Evolutionary conservation across 305 asterid genomes (phyloP).

Genomic region (Solanum hybrid): DNA sequence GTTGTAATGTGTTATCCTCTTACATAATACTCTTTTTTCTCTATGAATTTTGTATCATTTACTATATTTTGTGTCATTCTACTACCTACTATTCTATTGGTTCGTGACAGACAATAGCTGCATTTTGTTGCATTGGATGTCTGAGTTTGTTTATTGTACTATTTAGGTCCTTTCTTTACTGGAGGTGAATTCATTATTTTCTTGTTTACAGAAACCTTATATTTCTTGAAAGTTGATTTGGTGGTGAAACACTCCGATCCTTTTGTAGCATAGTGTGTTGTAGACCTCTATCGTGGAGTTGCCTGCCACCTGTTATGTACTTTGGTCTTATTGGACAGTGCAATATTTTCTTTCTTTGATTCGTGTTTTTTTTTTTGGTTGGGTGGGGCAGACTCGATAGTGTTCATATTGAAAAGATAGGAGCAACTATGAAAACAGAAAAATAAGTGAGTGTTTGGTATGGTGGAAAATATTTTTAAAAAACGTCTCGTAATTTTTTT

Average conservation of each 20-base stretch:
- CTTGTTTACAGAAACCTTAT: neutral
- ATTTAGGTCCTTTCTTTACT: neutral
- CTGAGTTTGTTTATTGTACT: neutral
- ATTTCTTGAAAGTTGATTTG: neutral
- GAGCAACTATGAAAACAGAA: neutral
- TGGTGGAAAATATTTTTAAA: neutral
- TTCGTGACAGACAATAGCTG: neutral
- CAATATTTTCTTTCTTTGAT: neutral
- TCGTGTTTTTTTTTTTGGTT: neutral
- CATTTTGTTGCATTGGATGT: neutral
- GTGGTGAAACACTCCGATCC: neutral
- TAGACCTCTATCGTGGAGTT: neutral
- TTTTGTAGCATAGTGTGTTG: neutral
- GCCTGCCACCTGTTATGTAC: neutral
- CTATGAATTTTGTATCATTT: conserved; percentile 2
- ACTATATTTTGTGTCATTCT: neutral
- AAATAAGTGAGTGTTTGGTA: neutral
- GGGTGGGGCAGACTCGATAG: neutral
- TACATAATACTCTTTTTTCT: neutral
- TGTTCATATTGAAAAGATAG: neutral
- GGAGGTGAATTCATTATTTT: neutral
- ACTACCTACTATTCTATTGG: neutral
- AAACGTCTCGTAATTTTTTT: fast-evolving
- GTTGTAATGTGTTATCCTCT: neutral
- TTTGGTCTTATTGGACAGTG: neutral